Evolutionary conservation across 83 land plant species (phyloP).

Genomic region (Thuja plicata): DNA sequence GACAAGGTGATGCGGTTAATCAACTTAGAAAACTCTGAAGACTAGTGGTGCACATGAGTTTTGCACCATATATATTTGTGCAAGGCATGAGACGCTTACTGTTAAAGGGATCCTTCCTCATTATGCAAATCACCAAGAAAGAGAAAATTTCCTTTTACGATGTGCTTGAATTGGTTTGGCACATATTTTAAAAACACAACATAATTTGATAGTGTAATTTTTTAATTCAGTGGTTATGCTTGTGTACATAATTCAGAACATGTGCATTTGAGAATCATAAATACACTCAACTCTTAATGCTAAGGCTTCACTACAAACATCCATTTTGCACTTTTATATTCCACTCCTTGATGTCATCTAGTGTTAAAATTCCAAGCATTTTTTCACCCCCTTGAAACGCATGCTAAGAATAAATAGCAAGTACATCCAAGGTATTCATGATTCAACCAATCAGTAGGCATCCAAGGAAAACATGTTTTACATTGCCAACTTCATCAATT

Average conservation of each 20-base stretch:
- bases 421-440: not conserved
- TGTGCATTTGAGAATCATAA: not conserved
- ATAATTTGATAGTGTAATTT: not conserved
- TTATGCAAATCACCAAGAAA: not conserved
- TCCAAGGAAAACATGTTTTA: not conserved
- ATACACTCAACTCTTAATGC: not conserved
- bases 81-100: not conserved
- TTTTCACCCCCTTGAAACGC: not conserved
- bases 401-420: not conserved
- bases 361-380: not conserved
- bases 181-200: not conserved
- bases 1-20: not conserved
- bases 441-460: not conserved
- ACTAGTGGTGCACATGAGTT: not conserved
- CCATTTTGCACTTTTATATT: not conserved
- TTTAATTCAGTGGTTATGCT: not conserved
- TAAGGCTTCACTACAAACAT: not conserved
- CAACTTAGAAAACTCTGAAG: not conserved
- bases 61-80: not conserved
- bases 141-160: not conserved
- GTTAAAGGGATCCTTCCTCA: not conserved
- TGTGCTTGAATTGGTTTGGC: not conserved
- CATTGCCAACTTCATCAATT: not conserved
- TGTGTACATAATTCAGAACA: not conserved
- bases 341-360: not conserved